phyloP scores from a whole-genome alignment of 2,329 filamentous ascomycete genomes.

The Grosmannia serpens region DNA sequence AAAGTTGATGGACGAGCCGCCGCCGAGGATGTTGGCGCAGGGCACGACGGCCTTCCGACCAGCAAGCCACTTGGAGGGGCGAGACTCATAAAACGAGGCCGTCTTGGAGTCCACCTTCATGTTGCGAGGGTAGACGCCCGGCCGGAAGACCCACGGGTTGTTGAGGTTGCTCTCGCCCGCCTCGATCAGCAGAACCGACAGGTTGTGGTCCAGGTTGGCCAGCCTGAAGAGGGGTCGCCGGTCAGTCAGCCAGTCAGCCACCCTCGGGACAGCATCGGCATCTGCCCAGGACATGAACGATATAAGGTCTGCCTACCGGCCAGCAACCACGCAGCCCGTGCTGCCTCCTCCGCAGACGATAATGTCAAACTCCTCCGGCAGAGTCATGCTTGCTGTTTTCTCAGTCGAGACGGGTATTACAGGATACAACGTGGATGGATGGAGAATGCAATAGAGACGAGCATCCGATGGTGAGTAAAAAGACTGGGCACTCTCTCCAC shows the following conservation, averaged over 20 bases:
- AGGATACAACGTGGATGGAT: not conserved
- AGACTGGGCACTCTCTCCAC: not conserved
- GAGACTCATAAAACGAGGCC: slow-evolving; percentile 70
- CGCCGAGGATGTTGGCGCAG: slow-evolving; percentile 59
- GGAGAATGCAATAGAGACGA: not conserved
- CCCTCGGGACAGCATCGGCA: not conserved
- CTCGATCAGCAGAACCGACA: slow-evolving; percentile 58
- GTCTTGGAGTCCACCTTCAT: slow-evolving; percentile 74
- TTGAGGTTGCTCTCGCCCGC: slow-evolving; percentile 64
- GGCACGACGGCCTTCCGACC: slow-evolving; percentile 65
- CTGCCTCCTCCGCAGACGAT: slow-evolving; percentile 69
- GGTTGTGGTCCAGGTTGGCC: slow-evolving; percentile 65
- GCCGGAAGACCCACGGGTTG: slow-evolving; percentile 67
- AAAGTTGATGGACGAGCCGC: slow-evolving; percentile 66
- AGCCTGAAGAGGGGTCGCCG: slow-evolving; percentile 30
- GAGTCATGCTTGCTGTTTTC: slow-evolving; percentile 1
- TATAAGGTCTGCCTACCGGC: slow-evolving; percentile 29
- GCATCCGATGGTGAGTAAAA: not conserved
- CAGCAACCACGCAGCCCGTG: slow-evolving; percentile 47
- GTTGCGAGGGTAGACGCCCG: slow-evolving; percentile 66
- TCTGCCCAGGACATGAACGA: not conserved
- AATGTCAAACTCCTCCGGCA: slow-evolving; percentile 71
- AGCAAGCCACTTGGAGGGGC: slow-evolving; percentile 59
- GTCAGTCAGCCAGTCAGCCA: slow-evolving; percentile 14
- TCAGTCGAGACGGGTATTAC: not conserved